Evolutionary conservation across 306 rosid genomes (phyloP).

Genomic region (Carpinus fangiana): DNA sequence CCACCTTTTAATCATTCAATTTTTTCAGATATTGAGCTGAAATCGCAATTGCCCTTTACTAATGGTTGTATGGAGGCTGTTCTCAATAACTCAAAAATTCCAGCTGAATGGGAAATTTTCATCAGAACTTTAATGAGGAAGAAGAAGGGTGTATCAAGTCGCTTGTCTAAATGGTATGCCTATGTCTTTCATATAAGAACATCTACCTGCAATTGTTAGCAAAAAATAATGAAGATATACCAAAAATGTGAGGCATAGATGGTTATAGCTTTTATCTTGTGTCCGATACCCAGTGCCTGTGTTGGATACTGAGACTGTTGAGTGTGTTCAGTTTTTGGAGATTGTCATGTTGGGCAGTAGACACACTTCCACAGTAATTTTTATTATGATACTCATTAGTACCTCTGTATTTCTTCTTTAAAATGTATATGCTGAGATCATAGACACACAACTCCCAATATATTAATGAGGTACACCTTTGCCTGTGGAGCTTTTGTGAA

Average conservation of each 20-base stretch:
- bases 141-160: constrained; percentile 62
- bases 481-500: not conserved
- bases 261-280: not conserved
- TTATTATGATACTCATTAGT: not conserved
- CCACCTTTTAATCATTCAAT: constrained; percentile 53
- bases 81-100: constrained; percentile 47
- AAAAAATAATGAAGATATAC: constrained; percentile 5
- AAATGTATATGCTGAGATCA: not conserved
- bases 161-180: constrained; percentile 75
- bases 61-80: constrained; percentile 33
- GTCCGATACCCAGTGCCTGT: not conserved
- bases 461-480: not conserved
- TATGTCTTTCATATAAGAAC: constrained; percentile 5
- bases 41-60: constrained; percentile 29
- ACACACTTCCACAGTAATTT: not conserved
- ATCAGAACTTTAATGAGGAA: constrained; percentile 56
- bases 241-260: not conserved
- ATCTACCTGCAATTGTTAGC: not conserved
- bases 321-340: not conserved
- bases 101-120: constrained; percentile 70
- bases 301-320: not conserved
- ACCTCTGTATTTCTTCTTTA: not conserved
- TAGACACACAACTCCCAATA: not conserved
- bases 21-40: constrained; percentile 38
- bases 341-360: not conserved